Percentiles rank a stretch among this genome's conserved stretches.
Evolutionary conservation across 2,329 filamentous ascomycete genomes (phyloP).

Genomic region (Exophiala viscosa): DNA sequence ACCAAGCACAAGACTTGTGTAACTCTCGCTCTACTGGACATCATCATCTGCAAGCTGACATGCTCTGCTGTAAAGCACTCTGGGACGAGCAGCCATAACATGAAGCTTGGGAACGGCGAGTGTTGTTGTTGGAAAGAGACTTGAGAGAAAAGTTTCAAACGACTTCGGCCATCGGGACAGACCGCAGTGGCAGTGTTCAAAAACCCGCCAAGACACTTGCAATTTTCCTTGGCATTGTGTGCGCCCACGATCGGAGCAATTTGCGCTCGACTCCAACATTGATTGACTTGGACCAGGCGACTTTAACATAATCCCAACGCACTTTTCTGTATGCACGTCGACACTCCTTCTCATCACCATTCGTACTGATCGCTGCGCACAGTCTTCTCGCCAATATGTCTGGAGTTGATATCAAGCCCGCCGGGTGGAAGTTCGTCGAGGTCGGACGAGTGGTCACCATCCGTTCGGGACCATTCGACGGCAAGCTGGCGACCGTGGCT

Average conservation of each 20-base stretch:
- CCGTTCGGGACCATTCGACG: conserved; percentile 73
- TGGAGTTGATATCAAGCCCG: conserved; percentile 75
- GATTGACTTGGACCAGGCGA: conserved; percentile 6
- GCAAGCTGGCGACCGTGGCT: conserved; percentile 89
- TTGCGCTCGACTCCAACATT: conserved; percentile 2
- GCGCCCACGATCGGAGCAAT: background rate
- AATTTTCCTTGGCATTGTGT: too few species aligned
- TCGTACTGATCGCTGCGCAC: conserved; percentile 13
- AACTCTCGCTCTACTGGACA: too few species aligned
- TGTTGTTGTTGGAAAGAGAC: too few species aligned
- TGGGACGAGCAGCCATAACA: too few species aligned
- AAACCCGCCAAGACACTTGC: background rate
- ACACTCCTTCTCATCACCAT: conserved; percentile 1
- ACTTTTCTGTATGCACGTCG: conserved; percentile 13
- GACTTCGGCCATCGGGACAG: too few species aligned
- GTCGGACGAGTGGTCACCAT: conserved; percentile 96
- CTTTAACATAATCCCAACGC: conserved; percentile 9
- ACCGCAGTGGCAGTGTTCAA: too few species aligned
- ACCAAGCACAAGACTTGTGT: background rate
- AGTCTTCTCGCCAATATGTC: conserved; percentile 53
- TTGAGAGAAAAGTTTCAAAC: too few species aligned
- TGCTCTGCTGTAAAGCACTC: background rate
- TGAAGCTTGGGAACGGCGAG: too few species aligned
- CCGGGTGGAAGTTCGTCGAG: conserved; percentile 94
- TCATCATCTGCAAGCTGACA: background rate